Conservation (phyloP, 768 basidiomycete genomes). For the Boletus vermiculosoides region DNA sequence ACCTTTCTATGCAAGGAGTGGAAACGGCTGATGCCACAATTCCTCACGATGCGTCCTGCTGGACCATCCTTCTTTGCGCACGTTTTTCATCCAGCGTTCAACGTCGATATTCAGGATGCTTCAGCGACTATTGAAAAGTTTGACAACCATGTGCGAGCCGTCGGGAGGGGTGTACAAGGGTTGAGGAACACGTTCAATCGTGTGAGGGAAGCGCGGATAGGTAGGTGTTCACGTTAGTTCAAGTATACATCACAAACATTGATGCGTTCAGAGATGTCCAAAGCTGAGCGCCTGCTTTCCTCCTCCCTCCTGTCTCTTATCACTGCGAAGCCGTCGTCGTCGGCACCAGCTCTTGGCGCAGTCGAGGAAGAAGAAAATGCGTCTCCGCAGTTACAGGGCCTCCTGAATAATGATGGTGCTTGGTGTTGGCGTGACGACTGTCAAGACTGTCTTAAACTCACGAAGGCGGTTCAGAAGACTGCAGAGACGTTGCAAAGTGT, state of each 20-base stretch:
- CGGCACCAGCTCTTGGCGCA: conserved; percentile 45
- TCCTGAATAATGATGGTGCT: conserved; percentile 69
- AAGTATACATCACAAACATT: not conserved
- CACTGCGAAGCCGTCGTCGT: conserved; percentile 60
- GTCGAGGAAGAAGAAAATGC: conserved; percentile 47
- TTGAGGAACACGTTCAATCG: conserved; percentile 61
- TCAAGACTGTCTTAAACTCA: conserved; percentile 71
- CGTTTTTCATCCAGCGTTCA: conserved; percentile 84
- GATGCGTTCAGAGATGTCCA: conserved; percentile 64
- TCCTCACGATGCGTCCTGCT: conserved; percentile 60
- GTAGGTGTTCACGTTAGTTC: conserved; percentile 37
- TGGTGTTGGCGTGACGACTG: conserved; percentile 89
- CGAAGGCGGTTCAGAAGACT: conserved; percentile 74
- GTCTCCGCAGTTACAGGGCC: conserved; percentile 45
- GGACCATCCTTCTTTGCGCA: conserved; percentile 75
- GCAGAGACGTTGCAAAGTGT: conserved; percentile 71
- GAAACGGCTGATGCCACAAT: conserved; percentile 59
- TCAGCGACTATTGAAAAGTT: conserved; percentile 58
- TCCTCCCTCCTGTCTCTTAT: conserved; percentile 74
- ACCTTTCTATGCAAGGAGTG: conserved; percentile 53
- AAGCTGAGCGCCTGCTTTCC: conserved; percentile 69
- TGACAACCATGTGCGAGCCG: conserved; percentile 59
- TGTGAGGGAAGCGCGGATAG: conserved; percentile 64
- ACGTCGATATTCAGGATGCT: conserved; percentile 74
- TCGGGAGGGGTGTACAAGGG: conserved; percentile 67